phyloP scores from a whole-genome alignment of 1,284 basidiomycete genomes.

The Sparassis latifolia region DNA sequence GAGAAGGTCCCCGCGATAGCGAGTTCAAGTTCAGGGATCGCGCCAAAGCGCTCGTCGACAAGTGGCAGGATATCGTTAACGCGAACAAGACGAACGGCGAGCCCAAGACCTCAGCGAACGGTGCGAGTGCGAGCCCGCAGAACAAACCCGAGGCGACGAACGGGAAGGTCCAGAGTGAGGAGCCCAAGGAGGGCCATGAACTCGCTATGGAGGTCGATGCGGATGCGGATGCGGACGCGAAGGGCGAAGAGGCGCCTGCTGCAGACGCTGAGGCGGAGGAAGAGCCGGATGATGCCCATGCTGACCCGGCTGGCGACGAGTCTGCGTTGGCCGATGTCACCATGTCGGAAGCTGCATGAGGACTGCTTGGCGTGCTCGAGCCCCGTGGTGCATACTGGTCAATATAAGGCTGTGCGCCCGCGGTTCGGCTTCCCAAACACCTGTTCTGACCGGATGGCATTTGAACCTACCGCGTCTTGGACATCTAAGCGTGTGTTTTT shows the following conservation, averaged over 20 bases:
- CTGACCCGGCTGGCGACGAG: conserved; percentile 25
- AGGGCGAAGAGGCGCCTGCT: conserved; percentile 10
- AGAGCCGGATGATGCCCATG: conserved; percentile 19
- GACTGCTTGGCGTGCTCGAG: too few species aligned
- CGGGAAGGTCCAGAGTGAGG: conserved; percentile 18
- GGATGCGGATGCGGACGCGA: conserved; percentile 12
- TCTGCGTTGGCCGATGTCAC: conserved; percentile 37
- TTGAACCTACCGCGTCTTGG: too few species aligned
- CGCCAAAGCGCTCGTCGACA: conserved; percentile 66
- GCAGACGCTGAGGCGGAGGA: conserved; percentile 9
- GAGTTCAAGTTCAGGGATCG: conserved; percentile 86
- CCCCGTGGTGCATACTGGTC: too few species aligned
- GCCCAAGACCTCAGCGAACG: conserved; percentile 13
- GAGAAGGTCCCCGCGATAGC: conserved; percentile 77
- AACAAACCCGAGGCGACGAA: conserved; percentile 15
- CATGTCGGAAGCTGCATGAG: conserved; percentile 35
- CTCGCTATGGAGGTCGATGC: conserved; percentile 17
- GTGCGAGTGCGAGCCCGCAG: conserved; percentile 17
- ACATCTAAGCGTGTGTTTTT: too few species aligned
- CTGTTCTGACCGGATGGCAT: too few species aligned
- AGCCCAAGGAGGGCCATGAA: conserved; percentile 20
- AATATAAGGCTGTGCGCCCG: too few species aligned
- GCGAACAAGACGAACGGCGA: conserved; percentile 37
- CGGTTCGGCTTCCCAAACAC: too few species aligned
- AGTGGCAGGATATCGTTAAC: conserved; percentile 63